These are phyloP conservation scores for Adansonia madagascariensis DNA, from an alignment of 441 rosid species.

Conservation along the genomic window DNA sequence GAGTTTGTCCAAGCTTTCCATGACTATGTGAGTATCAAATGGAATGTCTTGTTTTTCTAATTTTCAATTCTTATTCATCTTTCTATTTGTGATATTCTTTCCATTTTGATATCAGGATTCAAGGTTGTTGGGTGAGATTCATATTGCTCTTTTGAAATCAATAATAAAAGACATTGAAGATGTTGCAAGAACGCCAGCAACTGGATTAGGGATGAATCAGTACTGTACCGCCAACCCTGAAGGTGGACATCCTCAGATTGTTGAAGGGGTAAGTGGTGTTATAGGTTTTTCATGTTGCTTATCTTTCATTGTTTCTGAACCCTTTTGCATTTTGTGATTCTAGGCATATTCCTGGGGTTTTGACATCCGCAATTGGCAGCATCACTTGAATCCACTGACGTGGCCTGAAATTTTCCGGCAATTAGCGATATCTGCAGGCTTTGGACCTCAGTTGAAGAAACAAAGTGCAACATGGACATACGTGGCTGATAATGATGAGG, in stretches of 20 bases:
- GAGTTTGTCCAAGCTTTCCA: conserved; percentile 98
- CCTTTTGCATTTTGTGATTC: conserved; percentile 30
- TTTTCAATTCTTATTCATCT: conserved; percentile 20
- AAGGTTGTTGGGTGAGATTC: conserved; percentile 92
- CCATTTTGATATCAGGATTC: conserved; percentile 69
- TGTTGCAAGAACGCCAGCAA: conserved; percentile 87
- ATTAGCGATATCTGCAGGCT: conserved; percentile 80
- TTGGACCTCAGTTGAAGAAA: conserved; percentile 82
- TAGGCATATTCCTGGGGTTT: conserved; percentile 99
- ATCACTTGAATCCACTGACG: conserved; percentile 75
- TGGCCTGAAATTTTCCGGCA: conserved; percentile 99
- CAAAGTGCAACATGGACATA: conserved; percentile 45
- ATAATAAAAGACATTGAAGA: conserved; percentile 93
- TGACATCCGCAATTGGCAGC: conserved; percentile 94
- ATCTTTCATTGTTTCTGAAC: conserved; percentile 31
- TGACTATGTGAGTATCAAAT: conserved; percentile 71
- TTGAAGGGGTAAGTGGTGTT: conserved; percentile 82
- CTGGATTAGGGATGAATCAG: conserved; percentile 82
- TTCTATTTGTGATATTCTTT: conserved; percentile 29
- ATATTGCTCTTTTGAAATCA: conserved; percentile 71
- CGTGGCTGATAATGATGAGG: conserved; percentile 69
- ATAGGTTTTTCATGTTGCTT: background rate
- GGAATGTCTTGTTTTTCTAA: conserved; percentile 14
- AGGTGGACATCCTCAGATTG: conserved; percentile 95
- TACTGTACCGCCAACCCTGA: conserved; percentile 83